phyloP scores from a whole-genome alignment of 129 eudicot genomes.

The Chrysanthemum lavandulifolium region DNA sequence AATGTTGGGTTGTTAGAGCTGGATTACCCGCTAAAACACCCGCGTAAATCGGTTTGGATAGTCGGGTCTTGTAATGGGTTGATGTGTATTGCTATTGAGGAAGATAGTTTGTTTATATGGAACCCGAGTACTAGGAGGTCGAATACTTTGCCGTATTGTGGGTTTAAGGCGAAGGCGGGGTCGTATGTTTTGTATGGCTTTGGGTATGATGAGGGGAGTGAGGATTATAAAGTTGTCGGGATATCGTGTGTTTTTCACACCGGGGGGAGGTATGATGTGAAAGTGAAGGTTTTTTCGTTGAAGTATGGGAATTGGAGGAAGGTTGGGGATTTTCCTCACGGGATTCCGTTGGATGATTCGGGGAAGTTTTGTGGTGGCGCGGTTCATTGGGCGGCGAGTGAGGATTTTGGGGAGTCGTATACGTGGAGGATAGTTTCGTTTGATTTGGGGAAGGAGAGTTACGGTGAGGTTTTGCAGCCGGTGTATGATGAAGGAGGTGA shows the following conservation, averaged over 20 bases:
- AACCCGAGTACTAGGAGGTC: slow-evolving; percentile 52
- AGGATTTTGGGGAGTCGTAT: slow-evolving; percentile 4
- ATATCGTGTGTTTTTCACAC: slow-evolving; percentile 33
- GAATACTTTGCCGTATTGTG: slow-evolving; percentile 30
- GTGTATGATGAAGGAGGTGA: slow-evolving; percentile 37
- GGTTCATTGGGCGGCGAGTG: slow-evolving; percentile 55
- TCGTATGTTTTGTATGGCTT: slow-evolving; percentile 44
- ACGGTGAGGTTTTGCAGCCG: slow-evolving; percentile 45
- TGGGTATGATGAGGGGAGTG: slow-evolving; percentile 44
- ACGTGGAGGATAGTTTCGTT: slow-evolving; percentile 46
- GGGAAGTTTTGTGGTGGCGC: slow-evolving; percentile 46
- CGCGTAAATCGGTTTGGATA: slow-evolving; percentile 31
- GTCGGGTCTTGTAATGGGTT: slow-evolving; percentile 58
- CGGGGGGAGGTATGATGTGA: slow-evolving; percentile 25
- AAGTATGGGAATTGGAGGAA: slow-evolving; percentile 46
- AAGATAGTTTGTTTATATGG: slow-evolving; percentile 48
- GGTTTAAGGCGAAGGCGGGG: slow-evolving; percentile 21
- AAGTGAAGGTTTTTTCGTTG: slow-evolving; percentile 45
- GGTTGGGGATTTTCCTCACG: slow-evolving; percentile 37
- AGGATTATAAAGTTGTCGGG: slow-evolving; percentile 64
- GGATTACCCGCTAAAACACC: slow-evolving; percentile 43
- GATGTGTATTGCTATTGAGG: slow-evolving; percentile 44
- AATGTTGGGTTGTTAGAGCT: slow-evolving; percentile 13
- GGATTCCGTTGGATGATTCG: slow-evolving; percentile 38
- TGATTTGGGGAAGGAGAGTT: slow-evolving; percentile 39